Evolutionary conservation across 495 filamentous ascomycete species (phyloP), one percentile per base, ranked within the genome.

Genomic region (Rhypophila decipiens): DNA sequence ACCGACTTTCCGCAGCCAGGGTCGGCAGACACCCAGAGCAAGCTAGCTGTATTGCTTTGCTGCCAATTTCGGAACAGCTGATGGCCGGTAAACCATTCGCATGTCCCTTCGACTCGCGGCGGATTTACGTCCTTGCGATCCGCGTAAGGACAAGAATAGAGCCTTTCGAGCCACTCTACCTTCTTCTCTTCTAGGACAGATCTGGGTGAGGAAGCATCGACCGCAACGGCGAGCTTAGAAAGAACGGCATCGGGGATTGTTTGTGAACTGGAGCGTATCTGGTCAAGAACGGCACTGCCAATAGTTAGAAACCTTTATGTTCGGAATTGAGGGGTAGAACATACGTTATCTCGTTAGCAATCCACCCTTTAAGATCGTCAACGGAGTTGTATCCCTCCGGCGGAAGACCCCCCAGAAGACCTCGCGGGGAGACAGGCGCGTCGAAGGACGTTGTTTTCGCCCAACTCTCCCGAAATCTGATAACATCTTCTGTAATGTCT

Each of bases 51-150:
- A n/a, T n/a, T n/a, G n/a, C n/a, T 44, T 80, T 69, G 33, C 35
- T 31, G 17, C 65, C 63, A 20, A 80, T 60, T 5, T 69, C 75
- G 55, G 38, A 80, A 67, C 46, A 79, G 54, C 19, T 55, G 63
- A 5, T 29, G 56, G 4, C 68, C 69, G 22, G 57, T 65, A 5
- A 60, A 65, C 35, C 64, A 59, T 40, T 77, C 70, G 1, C 61
- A 70, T 68, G 0, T 72, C 48, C 7, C 69, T 72, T 18, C 60
- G 65, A 4, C 68, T 55, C 27, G 71, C 64, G 29, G 69, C 72
- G n/a, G 71, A 74, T 44, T 73, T 73, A 15, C 71, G 64, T 73
- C 8, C 71, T 68, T 18, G 68, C 67, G 57, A 70, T 69, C 18
- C 71, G 66, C 15, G 63, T 65, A 8, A 75, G 44, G 33, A 20